Percentiles rank a stretch among this genome's conserved stretches.
phyloP scores from a whole-genome alignment of 805 yeast genomes.

The Cyberlindnera mrakii region DNA sequence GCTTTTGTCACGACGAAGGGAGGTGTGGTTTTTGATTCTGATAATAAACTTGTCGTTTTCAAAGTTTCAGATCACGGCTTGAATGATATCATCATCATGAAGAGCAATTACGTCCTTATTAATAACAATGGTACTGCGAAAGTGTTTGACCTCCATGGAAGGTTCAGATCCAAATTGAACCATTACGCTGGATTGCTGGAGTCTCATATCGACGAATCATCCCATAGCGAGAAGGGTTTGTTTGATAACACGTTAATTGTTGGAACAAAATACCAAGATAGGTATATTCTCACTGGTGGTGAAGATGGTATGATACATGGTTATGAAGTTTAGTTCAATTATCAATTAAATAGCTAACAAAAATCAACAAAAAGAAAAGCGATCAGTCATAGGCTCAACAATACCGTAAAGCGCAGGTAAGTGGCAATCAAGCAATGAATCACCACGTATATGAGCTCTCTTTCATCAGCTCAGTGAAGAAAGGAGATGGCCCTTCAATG shows the following conservation, averaged over 20 bases:
- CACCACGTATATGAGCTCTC: too few species aligned
- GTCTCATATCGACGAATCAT: not conserved
- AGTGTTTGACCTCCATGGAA: not conserved
- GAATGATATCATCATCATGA: not conserved
- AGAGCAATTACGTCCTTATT: not conserved
- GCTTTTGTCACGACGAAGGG: not conserved
- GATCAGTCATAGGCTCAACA: too few species aligned
- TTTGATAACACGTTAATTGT: not conserved
- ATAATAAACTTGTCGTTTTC: not conserved
- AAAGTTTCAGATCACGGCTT: not conserved
- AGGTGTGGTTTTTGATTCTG: not conserved
- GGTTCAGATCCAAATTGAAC: not conserved
- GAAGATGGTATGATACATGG: constrained; percentile 8
- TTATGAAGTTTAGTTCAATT: constrained; percentile 1
- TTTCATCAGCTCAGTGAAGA: too few species aligned
- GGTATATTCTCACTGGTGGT: constrained; percentile 11
- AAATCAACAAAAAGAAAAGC: too few species aligned
- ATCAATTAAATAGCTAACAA: too few species aligned
- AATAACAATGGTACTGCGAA: constrained; percentile 5
- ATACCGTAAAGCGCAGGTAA: too few species aligned
- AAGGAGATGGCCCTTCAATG: too few species aligned
- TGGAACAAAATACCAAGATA: constrained; percentile 3
- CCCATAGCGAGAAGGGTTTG: not conserved
- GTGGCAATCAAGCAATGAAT: too few species aligned
- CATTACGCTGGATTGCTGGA: constrained; percentile 1